These are phyloP conservation scores for Calocybe cyanea DNA, from an alignment of 768 basidiomycete genomes.

Conservation along the genomic window DNA sequence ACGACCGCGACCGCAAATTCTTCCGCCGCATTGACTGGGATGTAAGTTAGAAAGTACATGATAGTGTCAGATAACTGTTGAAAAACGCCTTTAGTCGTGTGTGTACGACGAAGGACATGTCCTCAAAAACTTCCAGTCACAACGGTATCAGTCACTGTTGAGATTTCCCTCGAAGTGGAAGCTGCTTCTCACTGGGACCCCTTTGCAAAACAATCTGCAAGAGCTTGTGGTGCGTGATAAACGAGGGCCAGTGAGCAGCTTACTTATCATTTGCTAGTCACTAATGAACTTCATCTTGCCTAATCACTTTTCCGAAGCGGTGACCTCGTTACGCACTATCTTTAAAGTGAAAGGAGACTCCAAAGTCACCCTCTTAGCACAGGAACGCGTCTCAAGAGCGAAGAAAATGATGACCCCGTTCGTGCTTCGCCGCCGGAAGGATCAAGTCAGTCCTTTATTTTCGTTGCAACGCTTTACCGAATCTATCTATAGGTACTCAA, in stretches of 20 bases:
- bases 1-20: constrained; percentile 89
- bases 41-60: constrained; percentile 47
- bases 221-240: constrained; percentile 70
- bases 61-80: constrained; percentile 5
- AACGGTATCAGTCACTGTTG: constrained; percentile 86
- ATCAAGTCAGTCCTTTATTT: constrained; percentile 52
- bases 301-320: constrained; percentile 74
- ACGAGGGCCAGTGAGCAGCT: neutral
- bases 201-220: constrained; percentile 88
- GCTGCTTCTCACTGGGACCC: constrained; percentile 91
- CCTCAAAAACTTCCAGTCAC: constrained; percentile 96
- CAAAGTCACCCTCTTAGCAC: constrained; percentile 81
- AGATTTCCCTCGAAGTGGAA: constrained; percentile 87
- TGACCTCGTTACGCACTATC: constrained; percentile 83
- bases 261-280: constrained; percentile 52
- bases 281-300: constrained; percentile 98
- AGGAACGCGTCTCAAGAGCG: constrained; percentile 89
- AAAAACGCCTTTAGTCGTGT: constrained; percentile 59
- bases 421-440: constrained; percentile 93
- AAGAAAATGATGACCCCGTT: constrained; percentile 99
- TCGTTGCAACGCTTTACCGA: constrained; percentile 1
- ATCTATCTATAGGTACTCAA: constrained; percentile 64
- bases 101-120: constrained; percentile 98
- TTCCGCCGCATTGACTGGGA: constrained; percentile 90
- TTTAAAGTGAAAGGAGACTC: constrained; percentile 97